These are phyloP conservation scores for Alectoria sarmentosa DNA, from an alignment of 495 filamentous ascomycete species.

Conservation along the genomic window DNA sequence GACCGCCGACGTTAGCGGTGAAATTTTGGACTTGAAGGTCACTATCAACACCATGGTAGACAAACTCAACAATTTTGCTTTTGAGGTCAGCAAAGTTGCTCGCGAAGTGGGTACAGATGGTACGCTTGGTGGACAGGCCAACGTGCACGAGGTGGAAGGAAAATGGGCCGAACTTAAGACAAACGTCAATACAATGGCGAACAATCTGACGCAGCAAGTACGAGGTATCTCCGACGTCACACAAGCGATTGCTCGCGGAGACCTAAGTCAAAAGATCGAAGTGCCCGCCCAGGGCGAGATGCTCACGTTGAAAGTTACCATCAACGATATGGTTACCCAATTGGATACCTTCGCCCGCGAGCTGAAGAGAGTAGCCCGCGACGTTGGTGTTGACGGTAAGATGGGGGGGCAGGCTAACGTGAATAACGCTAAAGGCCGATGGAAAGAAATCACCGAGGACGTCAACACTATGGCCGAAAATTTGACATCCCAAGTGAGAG, in stretches of 20 bases:
- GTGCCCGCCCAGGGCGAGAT: slow-evolving; percentile 96
- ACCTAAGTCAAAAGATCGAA: slow-evolving; percentile 93
- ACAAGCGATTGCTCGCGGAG: slow-evolving; percentile 88
- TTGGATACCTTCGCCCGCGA: slow-evolving; percentile 95
- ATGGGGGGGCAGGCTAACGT: slow-evolving; percentile 98
- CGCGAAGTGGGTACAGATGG: slow-evolving; percentile 98
- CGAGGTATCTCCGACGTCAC: slow-evolving; percentile 95
- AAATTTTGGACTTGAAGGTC: slow-evolving; percentile 90
- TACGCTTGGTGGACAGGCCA: slow-evolving; percentile 89
- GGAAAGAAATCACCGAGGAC: slow-evolving; percentile 97
- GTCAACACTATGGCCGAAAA: slow-evolving; percentile 99
- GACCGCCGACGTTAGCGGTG: slow-evolving; percentile 88
- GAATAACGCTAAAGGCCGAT: slow-evolving; percentile 84
- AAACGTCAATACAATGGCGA: slow-evolving; percentile 83
- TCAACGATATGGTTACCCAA: slow-evolving; percentile 98
- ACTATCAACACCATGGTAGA: slow-evolving; percentile 99
- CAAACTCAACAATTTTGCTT: slow-evolving; percentile 90
- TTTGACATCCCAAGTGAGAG: slow-evolving; percentile 92
- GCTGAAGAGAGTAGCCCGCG: slow-evolving; percentile 90
- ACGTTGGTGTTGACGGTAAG: slow-evolving; percentile 97
- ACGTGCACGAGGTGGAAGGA: slow-evolving; percentile 95
- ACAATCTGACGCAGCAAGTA: slow-evolving; percentile 91
- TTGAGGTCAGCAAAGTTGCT: slow-evolving; percentile 97
- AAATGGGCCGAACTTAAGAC: slow-evolving; percentile 99
- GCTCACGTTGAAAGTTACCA: slow-evolving; percentile 87